These are phyloP conservation scores for Ciborinia camelliae DNA, from an alignment of 2,329 filamentous ascomycete genomes.

Conservation along the genomic window DNA sequence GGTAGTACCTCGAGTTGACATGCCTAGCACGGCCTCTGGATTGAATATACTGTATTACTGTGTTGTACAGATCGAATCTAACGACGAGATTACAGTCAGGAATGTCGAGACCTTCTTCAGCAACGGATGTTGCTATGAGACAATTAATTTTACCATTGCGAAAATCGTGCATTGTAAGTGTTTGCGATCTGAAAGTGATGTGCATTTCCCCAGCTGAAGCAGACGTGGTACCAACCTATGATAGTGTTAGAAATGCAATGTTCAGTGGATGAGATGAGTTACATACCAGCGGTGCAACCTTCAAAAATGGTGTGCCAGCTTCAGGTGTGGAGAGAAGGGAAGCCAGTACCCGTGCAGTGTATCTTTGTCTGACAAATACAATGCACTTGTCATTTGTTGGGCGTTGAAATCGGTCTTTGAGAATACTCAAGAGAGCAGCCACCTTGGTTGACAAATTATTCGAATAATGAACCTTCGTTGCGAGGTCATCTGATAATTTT, in stretches of 20 bases:
- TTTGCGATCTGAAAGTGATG: constrained; percentile 66
- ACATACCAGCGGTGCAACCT: constrained; percentile 59
- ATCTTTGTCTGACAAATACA: constrained; percentile 77
- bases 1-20: constrained; percentile 72
- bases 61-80: constrained; percentile 82
- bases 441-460: constrained; percentile 69
- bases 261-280: neutral
- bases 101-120: constrained; percentile 65
- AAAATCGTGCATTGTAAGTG: constrained; percentile 66
- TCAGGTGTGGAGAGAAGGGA: constrained; percentile 59
- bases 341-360: constrained; percentile 70
- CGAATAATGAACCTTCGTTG: constrained; percentile 16
- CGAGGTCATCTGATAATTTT: constrained; percentile 1
- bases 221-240: constrained; percentile 47
- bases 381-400: constrained; percentile 67
- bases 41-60: constrained; percentile 93
- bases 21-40: constrained; percentile 84
- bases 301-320: constrained; percentile 57
- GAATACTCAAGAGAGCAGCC: constrained; percentile 54
- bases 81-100: constrained; percentile 65
- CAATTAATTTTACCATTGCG: constrained; percentile 58
- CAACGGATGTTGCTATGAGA: constrained; percentile 63
- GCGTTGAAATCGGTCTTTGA: constrained; percentile 60
- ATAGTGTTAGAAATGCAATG: constrained; percentile 4
- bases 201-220: constrained; percentile 54